Evolutionary conservation across 2,329 filamentous ascomycete genomes (phyloP).

Genomic region (Nannizziopsis arthrosporioides): DNA sequence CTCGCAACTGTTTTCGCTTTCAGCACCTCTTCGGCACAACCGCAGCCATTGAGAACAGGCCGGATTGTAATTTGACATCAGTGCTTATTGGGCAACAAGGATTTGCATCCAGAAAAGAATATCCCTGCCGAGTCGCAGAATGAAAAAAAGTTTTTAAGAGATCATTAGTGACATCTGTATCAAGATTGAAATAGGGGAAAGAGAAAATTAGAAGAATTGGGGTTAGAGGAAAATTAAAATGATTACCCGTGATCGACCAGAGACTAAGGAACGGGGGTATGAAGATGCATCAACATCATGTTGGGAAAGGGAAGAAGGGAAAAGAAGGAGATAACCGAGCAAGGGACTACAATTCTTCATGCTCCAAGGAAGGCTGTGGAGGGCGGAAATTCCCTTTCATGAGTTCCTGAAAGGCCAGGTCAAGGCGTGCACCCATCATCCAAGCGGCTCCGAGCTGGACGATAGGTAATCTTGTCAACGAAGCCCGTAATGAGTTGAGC

Average conservation of each 20-base stretch:
- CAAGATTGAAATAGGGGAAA: constrained; percentile 2
- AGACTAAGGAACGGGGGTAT: constrained; percentile 11
- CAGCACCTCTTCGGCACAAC: constrained; percentile 99
- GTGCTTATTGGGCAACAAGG: constrained; percentile 49
- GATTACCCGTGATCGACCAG: constrained; percentile 5
- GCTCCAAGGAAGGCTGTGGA: constrained; percentile 25
- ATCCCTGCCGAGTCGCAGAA: neutral
- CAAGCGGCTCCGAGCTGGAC: constrained; percentile 63
- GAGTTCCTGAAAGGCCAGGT: constrained; percentile 52
- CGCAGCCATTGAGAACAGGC: constrained; percentile 59
- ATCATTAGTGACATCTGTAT: neutral
- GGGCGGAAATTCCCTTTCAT: constrained; percentile 38
- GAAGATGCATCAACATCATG: constrained; percentile 19
- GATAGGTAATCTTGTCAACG: constrained; percentile 4
- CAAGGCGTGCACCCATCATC: constrained; percentile 71
- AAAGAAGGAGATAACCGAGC: neutral
- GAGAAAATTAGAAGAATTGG: neutral
- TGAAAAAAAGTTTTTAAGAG: neutral
- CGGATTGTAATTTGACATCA: constrained; percentile 99
- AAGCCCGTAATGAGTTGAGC: constrained; percentile 7
- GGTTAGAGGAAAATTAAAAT: constrained; percentile 9
- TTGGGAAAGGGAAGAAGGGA: no score
- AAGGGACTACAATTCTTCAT: constrained; percentile 33
- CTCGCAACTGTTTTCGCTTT: constrained; percentile 41
- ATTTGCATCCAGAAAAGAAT: neutral